Evolutionary conservation across 2,329 filamentous ascomycete genomes (phyloP), one percentile per base, ranked within the genome.

Genomic region (Cordyceps militaris): DNA sequence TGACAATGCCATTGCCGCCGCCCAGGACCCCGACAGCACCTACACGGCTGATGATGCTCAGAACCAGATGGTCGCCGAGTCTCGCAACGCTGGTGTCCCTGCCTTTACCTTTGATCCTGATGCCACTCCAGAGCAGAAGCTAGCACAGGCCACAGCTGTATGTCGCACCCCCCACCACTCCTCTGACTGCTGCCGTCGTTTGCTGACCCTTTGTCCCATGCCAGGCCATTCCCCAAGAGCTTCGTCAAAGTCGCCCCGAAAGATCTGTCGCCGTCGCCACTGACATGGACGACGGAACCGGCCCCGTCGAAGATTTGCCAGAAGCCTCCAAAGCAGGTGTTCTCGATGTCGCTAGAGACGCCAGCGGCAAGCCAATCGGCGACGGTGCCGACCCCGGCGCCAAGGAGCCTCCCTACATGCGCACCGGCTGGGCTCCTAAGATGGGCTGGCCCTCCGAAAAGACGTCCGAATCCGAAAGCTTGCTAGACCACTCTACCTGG

Each of bases 51-150:
- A 88, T 42, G 84, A 86, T 62, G 89, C 89, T 32, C 82, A 96
- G 73, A 79, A 82, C 64, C 82, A 83, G 65, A 80, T 97, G 50
- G 79, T 96, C 26, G 78, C 89, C 56, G 86, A 96, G 71, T 90
- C 89, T 64, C 84, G 80, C 67, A 87, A 88, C 66, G 89, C 87
- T 13, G 94, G 94, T 43, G 83, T 88, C 24, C 76, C 86, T 30
- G 92, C 91, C 62, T 94, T 89, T 70, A 83, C 86, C 61, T 99
- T 97, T 74, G 82, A 99, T 69, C 91, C 94, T 1, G 76, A 96
- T 76, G 92, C 91, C 43, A 86, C 80, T 44, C 81, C 87, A 1
- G 89, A 91, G 70, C 81, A 96, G 72, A 99, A 99, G 77, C 86
- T 82, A 61, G 87, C 87, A 32, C 89, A 92, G 69, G 86, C 88